Base-by-base conservation (phyloP, 2,329 filamentous ascomycete genomes). In the Colletotrichum sp. region DNA sequence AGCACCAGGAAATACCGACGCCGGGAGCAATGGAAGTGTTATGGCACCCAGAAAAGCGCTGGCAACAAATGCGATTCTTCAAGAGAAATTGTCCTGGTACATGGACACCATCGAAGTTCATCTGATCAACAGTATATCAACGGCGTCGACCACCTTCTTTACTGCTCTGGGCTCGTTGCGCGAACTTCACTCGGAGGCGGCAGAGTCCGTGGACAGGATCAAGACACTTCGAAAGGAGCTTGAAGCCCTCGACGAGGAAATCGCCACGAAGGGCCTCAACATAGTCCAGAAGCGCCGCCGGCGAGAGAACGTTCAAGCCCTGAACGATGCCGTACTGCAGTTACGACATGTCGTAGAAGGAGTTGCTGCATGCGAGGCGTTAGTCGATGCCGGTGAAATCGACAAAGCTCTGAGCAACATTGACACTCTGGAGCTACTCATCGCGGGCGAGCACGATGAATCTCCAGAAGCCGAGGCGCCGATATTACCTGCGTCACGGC, bases 81-180 rank as follows among this genome's bases (percentile, higher is more conserved):
- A 99, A 83, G 97, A 99, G 85, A 99, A 99, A 85, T 88, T 99
- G 15, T 99, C 97, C 1, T 99, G 97, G 97, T 99, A 99, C 84
- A 98, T 99, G 96, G 97, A 99, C 83, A 99, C 97, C 0, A 96
- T 99, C 26, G 97, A 99, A 83, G 95, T 99, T 71, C 97, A 99
- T 83, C 88, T 99, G 9, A 98, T 99, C 80, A 95, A 95, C 36
- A 98, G 96, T 0, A 99, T 99, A 77, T 99, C 96, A 4, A 96
- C 95, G 0, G 97, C 97, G 2, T 99, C 97, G 0, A 96, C 95
- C 1, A 98, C 96, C 0, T 99, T 99, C 84, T 99, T 99, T 81
- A 96, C 96, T 0, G 97, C 97, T 0, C 88, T 99, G 1, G 96
- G 97, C 1, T 98, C 96, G 1, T 87, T 99, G 39, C 94, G 95